Conservation (phyloP, 768 basidiomycete species). For the Gloeopeniophorella convolvens region DNA sequence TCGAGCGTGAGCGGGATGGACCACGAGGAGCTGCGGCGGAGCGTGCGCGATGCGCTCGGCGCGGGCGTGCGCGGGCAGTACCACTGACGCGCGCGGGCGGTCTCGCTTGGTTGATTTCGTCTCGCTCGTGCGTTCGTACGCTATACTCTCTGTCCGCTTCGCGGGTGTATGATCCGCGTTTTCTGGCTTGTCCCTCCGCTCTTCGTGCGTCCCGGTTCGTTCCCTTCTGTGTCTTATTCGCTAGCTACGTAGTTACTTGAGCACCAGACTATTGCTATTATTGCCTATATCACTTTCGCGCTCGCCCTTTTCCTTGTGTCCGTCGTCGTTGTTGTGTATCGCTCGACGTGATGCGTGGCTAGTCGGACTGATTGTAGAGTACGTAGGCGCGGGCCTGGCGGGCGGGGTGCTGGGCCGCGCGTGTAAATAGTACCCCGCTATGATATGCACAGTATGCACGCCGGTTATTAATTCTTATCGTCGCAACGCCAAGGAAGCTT, state of each 20-base stretch:
- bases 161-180: conserved; percentile 12
- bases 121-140: no score
- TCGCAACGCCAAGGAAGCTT: no score
- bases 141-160: conserved; percentile 6
- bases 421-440: no score
- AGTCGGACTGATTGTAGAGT: no score
- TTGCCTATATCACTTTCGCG: background rate
- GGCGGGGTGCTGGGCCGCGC: no score
- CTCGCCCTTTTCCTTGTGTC: background rate
- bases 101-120: background rate
- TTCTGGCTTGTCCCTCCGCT: no score
- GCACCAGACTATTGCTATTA: background rate
- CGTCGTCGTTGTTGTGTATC: background rate
- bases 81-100: conserved; percentile 9
- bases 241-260: no score
- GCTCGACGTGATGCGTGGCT: background rate
- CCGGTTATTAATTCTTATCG: no score
- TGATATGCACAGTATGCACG: no score
- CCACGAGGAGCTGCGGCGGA: conserved; percentile 76
- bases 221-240: background rate
- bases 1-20: conserved; percentile 44
- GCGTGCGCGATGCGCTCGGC: conserved; percentile 78
- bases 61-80: conserved; percentile 44
- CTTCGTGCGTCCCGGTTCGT: no score
- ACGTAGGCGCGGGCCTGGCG: no score